A percentile compares a stretch with the other conserved stretches of the same genome.
phyloP scores from a whole-genome alignment of 1,139 yeast genomes.

The Lodderomyces jiufengensis region DNA sequence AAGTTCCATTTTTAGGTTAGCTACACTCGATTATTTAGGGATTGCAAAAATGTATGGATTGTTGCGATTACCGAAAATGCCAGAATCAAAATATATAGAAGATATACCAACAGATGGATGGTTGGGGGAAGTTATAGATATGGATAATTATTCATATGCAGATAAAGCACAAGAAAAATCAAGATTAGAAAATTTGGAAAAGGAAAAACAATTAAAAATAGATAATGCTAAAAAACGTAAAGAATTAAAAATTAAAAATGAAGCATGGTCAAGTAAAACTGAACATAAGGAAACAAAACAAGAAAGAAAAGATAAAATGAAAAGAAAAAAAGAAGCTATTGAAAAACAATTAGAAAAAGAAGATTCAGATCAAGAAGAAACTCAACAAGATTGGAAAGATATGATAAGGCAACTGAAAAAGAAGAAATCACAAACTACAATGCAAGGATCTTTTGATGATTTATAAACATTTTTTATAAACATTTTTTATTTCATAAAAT shows the following conservation, averaged over 20 bases:
- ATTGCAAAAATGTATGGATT: conserved; percentile 77
- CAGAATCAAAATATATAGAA: conserved; percentile 64
- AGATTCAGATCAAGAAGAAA: conserved; percentile 49
- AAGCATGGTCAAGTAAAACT: conserved; percentile 76
- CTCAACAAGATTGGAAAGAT: conserved; percentile 84
- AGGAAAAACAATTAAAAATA: conserved; percentile 40
- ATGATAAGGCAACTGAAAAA: conserved; percentile 63
- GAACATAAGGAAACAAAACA: conserved; percentile 62
- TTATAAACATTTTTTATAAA: conserved; percentile 31
- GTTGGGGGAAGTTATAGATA: conserved; percentile 58
- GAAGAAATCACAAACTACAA: conserved; percentile 17
- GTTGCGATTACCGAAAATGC: conserved; percentile 88
- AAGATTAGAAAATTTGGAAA: conserved; percentile 56
- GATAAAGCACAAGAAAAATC: conserved; percentile 63
- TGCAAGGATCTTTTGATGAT: conserved; percentile 71
- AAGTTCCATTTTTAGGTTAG: conserved; percentile 77
- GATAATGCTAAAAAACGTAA: conserved; percentile 48
- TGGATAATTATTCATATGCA: conserved; percentile 63
- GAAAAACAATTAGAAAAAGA: conserved; percentile 53
- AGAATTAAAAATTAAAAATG: conserved; percentile 49
- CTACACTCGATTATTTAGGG: conserved; percentile 66
- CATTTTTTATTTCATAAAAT: conserved; percentile 5
- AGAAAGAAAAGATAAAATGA: conserved; percentile 61
- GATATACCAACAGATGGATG: conserved; percentile 67
- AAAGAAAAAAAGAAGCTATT: conserved; percentile 59